Evolutionary conservation across 2,329 filamentous ascomycete genomes (phyloP), one percentile per base, ranked within the genome.

Genomic region (Trichoderma koningiopsis): DNA sequence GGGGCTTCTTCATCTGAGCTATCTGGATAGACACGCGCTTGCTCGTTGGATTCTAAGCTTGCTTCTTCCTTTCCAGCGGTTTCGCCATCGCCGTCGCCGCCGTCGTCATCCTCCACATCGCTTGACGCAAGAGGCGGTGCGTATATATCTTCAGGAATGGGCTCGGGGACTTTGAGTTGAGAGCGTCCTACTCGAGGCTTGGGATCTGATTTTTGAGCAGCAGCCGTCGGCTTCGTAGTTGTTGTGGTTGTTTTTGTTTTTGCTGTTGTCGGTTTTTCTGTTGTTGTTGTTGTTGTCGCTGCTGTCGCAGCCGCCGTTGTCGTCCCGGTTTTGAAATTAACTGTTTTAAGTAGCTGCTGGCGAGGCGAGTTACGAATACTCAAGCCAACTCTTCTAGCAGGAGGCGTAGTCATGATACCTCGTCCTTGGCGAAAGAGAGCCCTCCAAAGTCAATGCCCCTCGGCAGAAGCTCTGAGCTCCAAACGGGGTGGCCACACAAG

Each of bases 71-170:
- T 71, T 16, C 71, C 74, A 52, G 78, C 77, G 3, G 75, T 73
- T 8, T 56, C 58, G 24, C 63, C 68, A 14, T 61, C 58, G 37
- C 16, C 16, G 6, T 43, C 16, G 37, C 16, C 16, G 16, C 10
- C 40, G 7, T n/a, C 40, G 24, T 68, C 68, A n/a, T 56, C 63
- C 19, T 68, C 66, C 6, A 55, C 33, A 19, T 75, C 77, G 33
- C 73, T 77, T 22, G 77, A 75, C 5, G 64, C 64, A 29, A 76
- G n/a, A 13, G 79, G 78, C 5, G 73, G 73, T 52, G 72, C 75
- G 58, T 35, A 66, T 40, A 69, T 69, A 13, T 66, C 52, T n/a
- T 63, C 52, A 19, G 47, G 56, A 40, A 68, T 16, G 14, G 57
- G 57, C 24, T 29, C 47, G 19, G 56, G 65, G 33, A 61, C 5